Percentiles rank a stretch among this genome's conserved stretches.
Evolutionary conservation across 192 early-diverging fungal species (phyloP).

Genomic region (Kappamyces sp.): DNA sequence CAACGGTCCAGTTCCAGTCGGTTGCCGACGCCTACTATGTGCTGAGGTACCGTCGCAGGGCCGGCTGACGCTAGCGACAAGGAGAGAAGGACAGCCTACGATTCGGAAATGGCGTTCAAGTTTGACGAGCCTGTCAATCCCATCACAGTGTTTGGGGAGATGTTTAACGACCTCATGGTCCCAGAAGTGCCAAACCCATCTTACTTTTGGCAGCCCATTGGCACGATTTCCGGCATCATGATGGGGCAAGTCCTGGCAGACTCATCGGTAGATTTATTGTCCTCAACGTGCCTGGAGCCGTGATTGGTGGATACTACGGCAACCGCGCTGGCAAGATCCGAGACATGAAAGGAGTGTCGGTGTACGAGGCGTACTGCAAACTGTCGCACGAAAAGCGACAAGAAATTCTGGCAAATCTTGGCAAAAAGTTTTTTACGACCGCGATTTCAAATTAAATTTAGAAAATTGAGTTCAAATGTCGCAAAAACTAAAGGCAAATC

Average conservation of each 20-base stretch:
- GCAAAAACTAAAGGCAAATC: too few relatives aligned
- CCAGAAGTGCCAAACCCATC: constrained; percentile 57
- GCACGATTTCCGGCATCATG: constrained; percentile 60
- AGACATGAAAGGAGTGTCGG: constrained; percentile 40
- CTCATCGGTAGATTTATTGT: constrained; percentile 28
- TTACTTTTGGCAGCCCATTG: constrained; percentile 63
- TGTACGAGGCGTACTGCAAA: constrained; percentile 42
- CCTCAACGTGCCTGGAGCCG: constrained; percentile 44
- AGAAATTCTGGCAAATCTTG: constrained; percentile 11
- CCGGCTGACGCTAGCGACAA: constrained; percentile 24
- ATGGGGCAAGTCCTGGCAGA: constrained; percentile 41
- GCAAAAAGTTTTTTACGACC: constrained; percentile 10
- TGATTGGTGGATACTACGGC: constrained; percentile 35
- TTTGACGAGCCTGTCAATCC: constrained; percentile 43
- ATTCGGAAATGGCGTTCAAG: constrained; percentile 19
- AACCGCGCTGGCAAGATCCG: constrained; percentile 40
- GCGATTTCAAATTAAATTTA: too few relatives aligned
- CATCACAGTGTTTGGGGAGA: constrained; percentile 61
- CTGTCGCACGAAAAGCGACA: constrained; percentile 17
- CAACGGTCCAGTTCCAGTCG: constrained; percentile 62
- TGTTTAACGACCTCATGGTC: constrained; percentile 77
- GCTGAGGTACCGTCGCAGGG: constrained; percentile 36
- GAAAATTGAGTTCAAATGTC: too few relatives aligned
- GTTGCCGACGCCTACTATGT: constrained; percentile 78
- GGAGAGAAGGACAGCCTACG: constrained; percentile 29